Evolutionary conservation across 768 basidiomycete genomes (phyloP), one percentile per base, ranked within the genome.

Genomic region (Pulveroboletus sp.): DNA sequence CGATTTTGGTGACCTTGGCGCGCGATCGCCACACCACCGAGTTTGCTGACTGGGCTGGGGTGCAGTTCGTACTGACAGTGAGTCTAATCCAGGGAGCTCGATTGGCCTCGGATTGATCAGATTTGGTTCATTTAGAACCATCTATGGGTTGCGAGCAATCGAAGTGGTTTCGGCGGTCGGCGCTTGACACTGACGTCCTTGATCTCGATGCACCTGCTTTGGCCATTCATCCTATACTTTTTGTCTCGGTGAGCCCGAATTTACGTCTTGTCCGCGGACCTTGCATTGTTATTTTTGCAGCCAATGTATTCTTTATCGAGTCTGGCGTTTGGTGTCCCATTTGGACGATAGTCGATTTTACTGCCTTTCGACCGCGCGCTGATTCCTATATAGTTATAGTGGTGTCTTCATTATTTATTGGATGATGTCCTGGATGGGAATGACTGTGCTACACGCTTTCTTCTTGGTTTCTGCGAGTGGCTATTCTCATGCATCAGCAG

Each of bases 381-480:
- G 6, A 58, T 17, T 32, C 13, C 27, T 24, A 5, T 6, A 17
- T 42, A 73, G 77, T 47, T 81, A 75, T 42, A 78, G 78, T 16
- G 63, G 65, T 1, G 84, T 84, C 0, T 82, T 85, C 54, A 51
- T 84, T 29, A 67, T 85, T 23, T 85, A 80, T 58, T 86, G 85
- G 84, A 82, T 83, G 80, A 66, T 83, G 51, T 78, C 77, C 49
- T 85, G 74, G 70, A 34, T 70, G 32, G 76, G 72, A 33, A 85
- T 85, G 82, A 60, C 74, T 8, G 71, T 81, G 1, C 66, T 80
- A 80, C 75, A 63, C n/a, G 78, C n/a, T 67, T 31, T 36, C 31
- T 46, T 23, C 5, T 25, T 40, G 14, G 4, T 39, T 40, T 8
- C 21, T 1, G 14, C n/a, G 27, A 24, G n/a, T 21, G 11, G 27